These are phyloP conservation scores for Fusarium irregulare DNA, from an alignment of 2,329 filamentous ascomycete species.

Conservation along the genomic window DNA sequence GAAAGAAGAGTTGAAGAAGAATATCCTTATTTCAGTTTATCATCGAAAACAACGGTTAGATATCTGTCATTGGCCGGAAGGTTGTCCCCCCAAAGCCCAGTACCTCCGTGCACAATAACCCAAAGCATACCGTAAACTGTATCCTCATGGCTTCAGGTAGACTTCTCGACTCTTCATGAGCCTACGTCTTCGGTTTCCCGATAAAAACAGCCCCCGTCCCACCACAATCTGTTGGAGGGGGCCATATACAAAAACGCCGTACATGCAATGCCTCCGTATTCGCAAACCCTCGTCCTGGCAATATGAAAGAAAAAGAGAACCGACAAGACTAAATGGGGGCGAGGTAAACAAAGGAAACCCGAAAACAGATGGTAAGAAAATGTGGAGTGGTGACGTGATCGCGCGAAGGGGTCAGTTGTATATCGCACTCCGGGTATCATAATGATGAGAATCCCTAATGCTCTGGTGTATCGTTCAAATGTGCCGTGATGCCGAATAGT, in stretches of 20 bases:
- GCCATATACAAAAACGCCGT: conserved; percentile 47
- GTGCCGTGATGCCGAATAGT: conserved; percentile 49
- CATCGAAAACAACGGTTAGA: conserved; percentile 11
- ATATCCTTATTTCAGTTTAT: conserved; percentile 14
- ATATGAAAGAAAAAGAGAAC: conserved; percentile 23
- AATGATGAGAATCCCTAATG: conserved; percentile 51
- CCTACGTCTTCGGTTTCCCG: conserved; percentile 21
- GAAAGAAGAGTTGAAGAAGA: neutral
- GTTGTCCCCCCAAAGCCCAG: conserved; percentile 31
- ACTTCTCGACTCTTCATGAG: neutral
- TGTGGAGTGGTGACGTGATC: conserved; percentile 54
- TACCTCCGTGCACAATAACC: neutral
- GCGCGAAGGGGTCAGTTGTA: conserved; percentile 48
- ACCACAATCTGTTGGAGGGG: conserved; percentile 11
- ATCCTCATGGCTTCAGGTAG: neutral
- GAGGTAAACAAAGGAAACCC: conserved; percentile 28
- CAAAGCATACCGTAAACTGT: conserved; percentile 14
- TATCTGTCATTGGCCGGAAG: conserved; percentile 24
- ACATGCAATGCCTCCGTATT: conserved; percentile 42
- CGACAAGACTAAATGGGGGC: conserved; percentile 31
- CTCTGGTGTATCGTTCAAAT: conserved; percentile 51
- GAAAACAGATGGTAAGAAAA: conserved; percentile 41
- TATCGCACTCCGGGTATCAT: conserved; percentile 58
- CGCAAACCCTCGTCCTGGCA: conserved; percentile 36
- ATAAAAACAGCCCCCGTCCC: conserved; percentile 25